Evolutionary conservation across 2,329 filamentous ascomycete species (phyloP).

Genomic region (Monosporascus sp.): DNA sequence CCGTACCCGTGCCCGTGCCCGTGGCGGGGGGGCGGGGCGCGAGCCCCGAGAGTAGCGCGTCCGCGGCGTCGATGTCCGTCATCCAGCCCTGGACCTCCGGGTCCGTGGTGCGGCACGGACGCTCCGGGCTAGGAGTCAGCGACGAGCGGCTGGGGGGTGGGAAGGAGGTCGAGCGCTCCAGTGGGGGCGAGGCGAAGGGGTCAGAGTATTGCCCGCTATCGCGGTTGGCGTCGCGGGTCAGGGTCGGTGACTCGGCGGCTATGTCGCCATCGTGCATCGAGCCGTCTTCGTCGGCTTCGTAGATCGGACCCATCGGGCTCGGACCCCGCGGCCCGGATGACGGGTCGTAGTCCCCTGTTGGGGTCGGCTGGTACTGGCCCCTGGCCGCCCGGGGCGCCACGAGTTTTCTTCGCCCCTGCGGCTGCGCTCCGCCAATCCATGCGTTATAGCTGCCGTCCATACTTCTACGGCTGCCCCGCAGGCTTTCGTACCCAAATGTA

Average conservation of each 20-base stretch:
- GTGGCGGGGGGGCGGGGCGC: conserved; percentile 29
- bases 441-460: conserved; percentile 19
- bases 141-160: conserved; percentile 29
- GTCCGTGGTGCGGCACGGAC: conserved; percentile 29
- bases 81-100: conserved; percentile 56
- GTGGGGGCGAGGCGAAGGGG: conserved; percentile 45
- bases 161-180: conserved; percentile 19
- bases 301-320: conserved; percentile 51
- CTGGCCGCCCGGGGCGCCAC: conserved; percentile 24
- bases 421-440: conserved; percentile 19
- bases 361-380: conserved; percentile 32
- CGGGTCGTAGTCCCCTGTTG: conserved; percentile 22
- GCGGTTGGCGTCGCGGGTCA: conserved; percentile 11
- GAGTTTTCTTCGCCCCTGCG: conserved; percentile 22
- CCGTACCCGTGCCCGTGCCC: conserved; percentile 10
- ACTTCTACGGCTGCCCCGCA: conserved; percentile 31
- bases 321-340: conserved; percentile 18
- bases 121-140: conserved; percentile 33
- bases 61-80: conserved; percentile 49
- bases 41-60: conserved; percentile 43
- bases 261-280: conserved; percentile 28
- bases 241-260: conserved; percentile 23
- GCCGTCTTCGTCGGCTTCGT: conserved; percentile 53
- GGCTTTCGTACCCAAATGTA: conserved; percentile 46
- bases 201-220: conserved; percentile 33